phyloP scores from a whole-genome alignment of 257 asterid genomes.

The Solanum chaucha region DNA sequence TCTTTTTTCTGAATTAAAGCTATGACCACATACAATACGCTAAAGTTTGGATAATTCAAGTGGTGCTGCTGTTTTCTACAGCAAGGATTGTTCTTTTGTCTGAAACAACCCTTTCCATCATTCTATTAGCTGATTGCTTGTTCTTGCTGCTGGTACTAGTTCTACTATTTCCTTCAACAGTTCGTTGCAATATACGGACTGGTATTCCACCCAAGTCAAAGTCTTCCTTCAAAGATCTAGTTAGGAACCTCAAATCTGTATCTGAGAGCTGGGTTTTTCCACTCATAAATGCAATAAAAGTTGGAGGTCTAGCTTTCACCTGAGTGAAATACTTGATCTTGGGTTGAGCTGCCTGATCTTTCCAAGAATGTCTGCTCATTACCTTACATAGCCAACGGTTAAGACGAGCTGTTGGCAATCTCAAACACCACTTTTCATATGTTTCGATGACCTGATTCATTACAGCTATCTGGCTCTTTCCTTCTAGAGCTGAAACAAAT shows the following conservation, averaged over 20 bases:
- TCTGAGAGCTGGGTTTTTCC: slow-evolving; percentile 61
- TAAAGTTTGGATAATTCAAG: neutral
- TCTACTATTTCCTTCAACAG: slow-evolving; percentile 20
- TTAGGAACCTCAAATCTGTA: slow-evolving; percentile 74
- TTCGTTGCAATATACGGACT: slow-evolving; percentile 72
- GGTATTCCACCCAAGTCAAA: slow-evolving; percentile 93
- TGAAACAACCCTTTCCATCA: slow-evolving; percentile 30
- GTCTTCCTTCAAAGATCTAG: slow-evolving; percentile 78
- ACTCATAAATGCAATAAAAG: slow-evolving; percentile 79
- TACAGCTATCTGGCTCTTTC: slow-evolving; percentile 53
- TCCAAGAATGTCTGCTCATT: slow-evolving; percentile 98
- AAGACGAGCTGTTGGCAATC: slow-evolving; percentile 83
- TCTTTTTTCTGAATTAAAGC: neutral
- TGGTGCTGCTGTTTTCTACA: slow-evolving; percentile 11
- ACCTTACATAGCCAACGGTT: slow-evolving; percentile 93
- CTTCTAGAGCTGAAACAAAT: slow-evolving; percentile 90
- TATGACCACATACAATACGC: neutral
- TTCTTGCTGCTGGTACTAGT: slow-evolving; percentile 22
- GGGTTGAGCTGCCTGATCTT: slow-evolving; percentile 86
- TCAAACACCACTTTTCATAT: slow-evolving; percentile 79
- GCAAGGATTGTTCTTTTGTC: slow-evolving; percentile 46
- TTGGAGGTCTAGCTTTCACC: slow-evolving; percentile 98
- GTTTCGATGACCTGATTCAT: slow-evolving; percentile 74
- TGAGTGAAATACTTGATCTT: slow-evolving; percentile 94
- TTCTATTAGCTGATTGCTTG: slow-evolving; percentile 17